phyloP scores from a whole-genome alignment of 108 stramenopile genomes.

The Schizochytrium sp. region DNA sequence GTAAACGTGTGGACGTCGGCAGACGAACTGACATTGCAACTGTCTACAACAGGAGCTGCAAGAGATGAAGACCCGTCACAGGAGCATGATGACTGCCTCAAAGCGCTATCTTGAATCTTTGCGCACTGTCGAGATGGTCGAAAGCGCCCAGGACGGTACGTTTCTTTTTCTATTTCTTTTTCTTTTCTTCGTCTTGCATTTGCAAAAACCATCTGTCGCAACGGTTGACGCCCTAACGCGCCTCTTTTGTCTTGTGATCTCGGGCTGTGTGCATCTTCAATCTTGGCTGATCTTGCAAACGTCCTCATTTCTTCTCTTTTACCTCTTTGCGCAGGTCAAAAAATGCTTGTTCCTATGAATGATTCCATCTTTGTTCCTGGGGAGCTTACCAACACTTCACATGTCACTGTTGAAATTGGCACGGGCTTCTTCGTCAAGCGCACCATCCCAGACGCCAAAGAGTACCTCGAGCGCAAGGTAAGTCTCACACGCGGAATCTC shows the following conservation, averaged over 20 bases:
- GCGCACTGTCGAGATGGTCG: not conserved
- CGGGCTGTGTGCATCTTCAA: no score
- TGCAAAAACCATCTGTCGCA: not conserved
- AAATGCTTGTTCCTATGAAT: not conserved
- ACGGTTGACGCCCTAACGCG: no score
- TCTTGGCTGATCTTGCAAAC: no score
- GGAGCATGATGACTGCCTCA: not conserved
- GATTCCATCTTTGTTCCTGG: not conserved
- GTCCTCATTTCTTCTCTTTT: not conserved
- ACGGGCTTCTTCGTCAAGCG: not conserved
- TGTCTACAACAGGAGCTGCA: not conserved
- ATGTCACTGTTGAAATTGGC: conserved; percentile 11
- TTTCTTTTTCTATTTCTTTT: not conserved
- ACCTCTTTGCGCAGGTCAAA: not conserved
- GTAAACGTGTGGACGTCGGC: no score
- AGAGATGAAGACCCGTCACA: not conserved
- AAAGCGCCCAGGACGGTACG: not conserved
- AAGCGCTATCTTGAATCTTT: not conserved
- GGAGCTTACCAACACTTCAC: not conserved
- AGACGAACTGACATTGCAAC: no score
- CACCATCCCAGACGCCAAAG: not conserved
- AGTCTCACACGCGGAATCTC: not conserved
- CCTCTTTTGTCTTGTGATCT: no score
- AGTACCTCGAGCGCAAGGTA: not conserved
- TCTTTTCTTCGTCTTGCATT: not conserved